phyloP scores from a whole-genome alignment of 768 basidiomycete species.

The Boletus rubescentipes region DNA sequence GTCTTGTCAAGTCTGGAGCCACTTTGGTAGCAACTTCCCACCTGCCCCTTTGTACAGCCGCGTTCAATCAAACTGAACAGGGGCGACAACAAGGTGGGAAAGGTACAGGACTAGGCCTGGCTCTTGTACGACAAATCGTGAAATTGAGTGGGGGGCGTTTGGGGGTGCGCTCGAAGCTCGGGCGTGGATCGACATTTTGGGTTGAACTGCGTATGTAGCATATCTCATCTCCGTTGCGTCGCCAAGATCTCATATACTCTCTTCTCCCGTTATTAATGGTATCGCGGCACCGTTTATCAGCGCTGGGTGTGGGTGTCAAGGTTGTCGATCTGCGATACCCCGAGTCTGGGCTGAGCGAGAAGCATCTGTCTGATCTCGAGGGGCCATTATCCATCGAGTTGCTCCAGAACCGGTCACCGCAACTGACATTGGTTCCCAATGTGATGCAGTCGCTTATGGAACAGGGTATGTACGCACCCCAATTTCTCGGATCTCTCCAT shows the following conservation, averaged over 20 bases:
- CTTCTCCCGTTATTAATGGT: constrained; percentile 4
- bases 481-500: background rate
- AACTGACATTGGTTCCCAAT: constrained; percentile 23
- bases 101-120: constrained; percentile 72
- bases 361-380: constrained; percentile 21
- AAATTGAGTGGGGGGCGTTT: constrained; percentile 71
- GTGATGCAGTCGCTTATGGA: constrained; percentile 71
- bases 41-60: constrained; percentile 40
- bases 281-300: constrained; percentile 24
- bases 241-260: constrained; percentile 9
- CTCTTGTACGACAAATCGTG: constrained; percentile 77
- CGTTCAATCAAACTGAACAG: constrained; percentile 78
- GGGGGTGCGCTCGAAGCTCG: constrained; percentile 62
- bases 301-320: constrained; percentile 69
- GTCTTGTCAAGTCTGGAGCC: constrained; percentile 23
- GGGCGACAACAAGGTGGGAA: constrained; percentile 73
- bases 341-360: constrained; percentile 22
- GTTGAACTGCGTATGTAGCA: constrained; percentile 61
- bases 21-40: constrained; percentile 7
- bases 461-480: constrained; percentile 39
- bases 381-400: constrained; percentile 29
- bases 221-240: constrained; percentile 10
- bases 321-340: constrained; percentile 35
- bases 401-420: constrained; percentile 14
- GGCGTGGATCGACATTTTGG: constrained; percentile 86